A percentile compares a stretch with the other conserved stretches of the same genome.
Conservation (phyloP, 192 early-diverging fungal species). For the Dispira simplex region DNA sequence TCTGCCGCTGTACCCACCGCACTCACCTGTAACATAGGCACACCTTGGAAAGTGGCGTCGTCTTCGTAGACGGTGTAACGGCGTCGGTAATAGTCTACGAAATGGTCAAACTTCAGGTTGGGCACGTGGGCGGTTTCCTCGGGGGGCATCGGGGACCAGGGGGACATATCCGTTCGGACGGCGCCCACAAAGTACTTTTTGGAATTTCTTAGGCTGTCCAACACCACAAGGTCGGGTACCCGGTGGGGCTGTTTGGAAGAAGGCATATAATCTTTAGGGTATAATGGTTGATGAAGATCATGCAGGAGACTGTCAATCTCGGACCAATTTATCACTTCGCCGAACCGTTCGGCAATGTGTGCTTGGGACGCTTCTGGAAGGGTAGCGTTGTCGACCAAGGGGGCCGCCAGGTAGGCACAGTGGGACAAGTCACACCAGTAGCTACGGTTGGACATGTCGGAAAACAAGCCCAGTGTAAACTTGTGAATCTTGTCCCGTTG, state of each 20-base stretch:
- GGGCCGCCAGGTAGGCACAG: too few species aligned
- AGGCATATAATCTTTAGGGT: not conserved
- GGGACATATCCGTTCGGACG: not conserved
- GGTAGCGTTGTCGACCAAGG: too few species aligned
- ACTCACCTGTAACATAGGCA: slow-evolving; percentile 1
- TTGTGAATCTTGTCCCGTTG: too few species aligned
- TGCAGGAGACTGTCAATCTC: not conserved
- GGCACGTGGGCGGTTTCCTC: not conserved
- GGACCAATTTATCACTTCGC: not conserved
- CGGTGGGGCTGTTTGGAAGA: not conserved
- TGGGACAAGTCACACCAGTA: too few species aligned
- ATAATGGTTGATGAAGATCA: not conserved
- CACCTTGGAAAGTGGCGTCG: not conserved
- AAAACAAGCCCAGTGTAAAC: too few species aligned
- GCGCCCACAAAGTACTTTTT: not conserved
- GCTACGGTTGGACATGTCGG: too few species aligned
- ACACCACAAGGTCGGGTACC: not conserved
- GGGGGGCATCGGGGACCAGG: not conserved
- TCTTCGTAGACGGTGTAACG: not conserved
- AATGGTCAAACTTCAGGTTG: not conserved
- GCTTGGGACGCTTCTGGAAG: too few species aligned
- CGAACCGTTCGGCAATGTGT: slow-evolving; percentile 7
- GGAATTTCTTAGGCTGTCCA: not conserved
- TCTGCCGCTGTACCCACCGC: too few species aligned
- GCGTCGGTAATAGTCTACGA: not conserved